Conservation (phyloP, 768 basidiomycete species). For the Suillus ampliporus region DNA sequence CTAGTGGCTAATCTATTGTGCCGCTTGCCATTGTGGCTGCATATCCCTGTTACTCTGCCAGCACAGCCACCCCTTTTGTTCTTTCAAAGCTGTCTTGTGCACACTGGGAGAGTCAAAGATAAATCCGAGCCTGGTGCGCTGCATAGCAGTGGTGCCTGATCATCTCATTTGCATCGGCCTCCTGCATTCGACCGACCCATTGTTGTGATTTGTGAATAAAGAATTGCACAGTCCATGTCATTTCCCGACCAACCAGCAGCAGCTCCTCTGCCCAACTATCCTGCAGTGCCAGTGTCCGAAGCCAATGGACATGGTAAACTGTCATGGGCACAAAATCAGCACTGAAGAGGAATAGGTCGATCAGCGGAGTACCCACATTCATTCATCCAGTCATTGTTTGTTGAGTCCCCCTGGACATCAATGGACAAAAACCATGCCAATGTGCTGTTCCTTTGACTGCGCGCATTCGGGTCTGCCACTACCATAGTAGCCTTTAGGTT, state of each 20-base stretch:
- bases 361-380: slow-evolving; percentile 8
- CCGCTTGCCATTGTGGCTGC: neutral
- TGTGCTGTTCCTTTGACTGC: neutral
- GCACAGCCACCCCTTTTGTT: neutral
- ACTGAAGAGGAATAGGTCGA: no score
- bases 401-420: slow-evolving; percentile 1
- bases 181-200: no score
- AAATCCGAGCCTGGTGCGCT: neutral
- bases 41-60: neutral
- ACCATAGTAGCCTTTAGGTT: slow-evolving; percentile 5
- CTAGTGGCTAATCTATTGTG: neutral
- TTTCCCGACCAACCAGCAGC: no score
- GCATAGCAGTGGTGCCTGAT: no score
- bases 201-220: no score
- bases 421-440: slow-evolving; percentile 18
- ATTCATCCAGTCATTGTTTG: slow-evolving; percentile 13
- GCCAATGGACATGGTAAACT: no score
- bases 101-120: neutral
- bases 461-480: slow-evolving; percentile 10
- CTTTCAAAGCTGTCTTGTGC: neutral
- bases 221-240: neutral
- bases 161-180: no score
- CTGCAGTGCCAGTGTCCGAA: no score
- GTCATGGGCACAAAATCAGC: no score
- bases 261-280: no score